Evolutionary conservation across 495 filamentous ascomycete species (phyloP), one percentile per base, ranked within the genome.

Genomic region (Neurospora africana): DNA sequence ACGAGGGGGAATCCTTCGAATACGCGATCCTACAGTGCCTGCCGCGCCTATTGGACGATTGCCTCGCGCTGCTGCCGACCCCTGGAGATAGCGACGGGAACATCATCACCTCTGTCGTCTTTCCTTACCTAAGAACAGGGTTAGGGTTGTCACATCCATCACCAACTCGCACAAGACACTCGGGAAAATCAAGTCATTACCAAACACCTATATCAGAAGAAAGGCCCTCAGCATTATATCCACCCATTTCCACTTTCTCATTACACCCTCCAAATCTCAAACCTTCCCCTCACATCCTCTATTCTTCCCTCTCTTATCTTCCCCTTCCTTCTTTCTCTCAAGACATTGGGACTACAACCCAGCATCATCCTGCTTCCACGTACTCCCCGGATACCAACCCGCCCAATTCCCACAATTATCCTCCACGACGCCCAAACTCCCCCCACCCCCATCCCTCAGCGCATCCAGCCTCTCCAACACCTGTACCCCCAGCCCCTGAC

Each of bases 401-500:
- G 5, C 53, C 53, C 53, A 61, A 19, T 9, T 33, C 23, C 53
- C 53, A 61, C 53, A 61, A 33, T 61, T 61, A 1, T 23, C 2
- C 2, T 58, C 47, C 2, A 58, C 47, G 0, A 4, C 17, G 1
- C 53, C 53, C 53, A 61, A 30, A 8, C 53, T 30, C 13, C 53
- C 53, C 13, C 53, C 53, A 61, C 53, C 53, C 23, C 53, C 53
- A 61, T 61, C 53, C 53, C 53, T 61, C 23, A 61, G 4, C 1
- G 53, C 53, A 27, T 61, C 53, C 23, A 61, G 1, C 13, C 72
- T 43, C 74, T 85, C 84, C 0, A 86, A 41, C 37, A 85, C 79
- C 72, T 85, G 82, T 41, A 86, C 70, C 11, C 78, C 82, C 8
- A 87, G 75, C 2, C 85, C 85, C 68, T 81, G 79, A 3, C 74